Percentiles rank a stretch among this genome's conserved stretches.
Conservation (phyloP, 352 stramenopile genomes). For the Pythium monospermum region DNA sequence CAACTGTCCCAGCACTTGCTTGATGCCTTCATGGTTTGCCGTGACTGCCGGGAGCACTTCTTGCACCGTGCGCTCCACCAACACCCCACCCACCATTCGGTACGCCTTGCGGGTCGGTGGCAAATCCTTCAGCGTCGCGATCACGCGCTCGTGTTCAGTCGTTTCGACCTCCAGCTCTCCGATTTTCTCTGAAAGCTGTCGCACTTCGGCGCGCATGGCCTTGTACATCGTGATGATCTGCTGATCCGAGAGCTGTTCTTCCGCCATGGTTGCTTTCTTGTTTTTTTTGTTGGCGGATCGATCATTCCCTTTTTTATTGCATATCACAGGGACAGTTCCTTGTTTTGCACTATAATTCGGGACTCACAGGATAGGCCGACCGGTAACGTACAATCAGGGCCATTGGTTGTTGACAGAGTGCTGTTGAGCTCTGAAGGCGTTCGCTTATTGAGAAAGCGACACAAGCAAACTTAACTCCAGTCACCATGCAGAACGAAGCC, state of each 20-base stretch:
- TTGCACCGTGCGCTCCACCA: constrained; percentile 95
- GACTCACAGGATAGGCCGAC: constrained; percentile 20
- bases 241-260: constrained; percentile 71
- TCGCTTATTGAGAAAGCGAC: constrained; percentile 53
- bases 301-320: not conserved
- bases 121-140: constrained; percentile 73
- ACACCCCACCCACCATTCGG: constrained; percentile 93
- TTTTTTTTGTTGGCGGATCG: not conserved
- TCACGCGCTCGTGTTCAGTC: constrained; percentile 79
- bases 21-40: constrained; percentile 74
- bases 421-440: constrained; percentile 2
- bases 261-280: constrained; percentile 20
- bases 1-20: constrained; percentile 69
- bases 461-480: constrained; percentile 39
- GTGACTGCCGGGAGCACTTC: constrained; percentile 93
- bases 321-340: not conserved
- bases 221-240: constrained; percentile 87
- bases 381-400: constrained; percentile 82
- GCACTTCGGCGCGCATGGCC: constrained; percentile 75
- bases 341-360: not conserved
- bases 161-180: constrained; percentile 80
- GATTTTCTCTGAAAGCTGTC: constrained; percentile 83
- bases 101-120: constrained; percentile 86
- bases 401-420: constrained; percentile 50
- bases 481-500: constrained; percentile 97